Evolutionary conservation across 345 rosid species (phyloP).

Genomic region (Brassica carinata): DNA sequence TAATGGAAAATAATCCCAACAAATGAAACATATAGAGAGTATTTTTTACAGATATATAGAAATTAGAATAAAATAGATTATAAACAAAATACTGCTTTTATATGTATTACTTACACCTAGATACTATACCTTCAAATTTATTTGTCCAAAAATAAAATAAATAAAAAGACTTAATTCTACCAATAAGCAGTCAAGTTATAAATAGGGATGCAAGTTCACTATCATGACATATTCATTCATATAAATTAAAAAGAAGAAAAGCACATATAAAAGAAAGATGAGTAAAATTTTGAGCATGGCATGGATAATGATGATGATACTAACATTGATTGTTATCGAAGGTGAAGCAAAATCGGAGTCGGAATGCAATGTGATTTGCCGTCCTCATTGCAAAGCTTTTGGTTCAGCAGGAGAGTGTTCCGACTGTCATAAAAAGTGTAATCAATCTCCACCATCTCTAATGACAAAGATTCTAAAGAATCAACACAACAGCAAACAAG

Average conservation of each 20-base stretch:
- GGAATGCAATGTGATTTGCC: background rate
- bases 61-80: background rate
- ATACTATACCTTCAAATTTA: background rate
- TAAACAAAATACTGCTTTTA: background rate
- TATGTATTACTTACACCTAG: background rate
- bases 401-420: background rate
- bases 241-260: background rate
- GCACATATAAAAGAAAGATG: conserved; percentile 2
- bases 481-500: background rate
- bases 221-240: background rate
- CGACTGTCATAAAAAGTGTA: background rate
- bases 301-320: conserved; percentile 7
- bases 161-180: background rate
- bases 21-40: background rate
- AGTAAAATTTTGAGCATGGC: background rate
- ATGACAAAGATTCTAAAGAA: background rate
- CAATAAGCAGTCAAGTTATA: background rate
- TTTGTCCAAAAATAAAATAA: background rate
- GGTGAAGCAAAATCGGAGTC: conserved; percentile 14
- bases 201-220: background rate
- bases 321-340: background rate
- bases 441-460: background rate
- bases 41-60: background rate
- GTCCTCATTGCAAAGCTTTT: background rate
- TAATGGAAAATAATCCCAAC: background rate